Base-by-base conservation (phyloP, 169 alveolate species). In the Plasmodium relictum region DNA sequence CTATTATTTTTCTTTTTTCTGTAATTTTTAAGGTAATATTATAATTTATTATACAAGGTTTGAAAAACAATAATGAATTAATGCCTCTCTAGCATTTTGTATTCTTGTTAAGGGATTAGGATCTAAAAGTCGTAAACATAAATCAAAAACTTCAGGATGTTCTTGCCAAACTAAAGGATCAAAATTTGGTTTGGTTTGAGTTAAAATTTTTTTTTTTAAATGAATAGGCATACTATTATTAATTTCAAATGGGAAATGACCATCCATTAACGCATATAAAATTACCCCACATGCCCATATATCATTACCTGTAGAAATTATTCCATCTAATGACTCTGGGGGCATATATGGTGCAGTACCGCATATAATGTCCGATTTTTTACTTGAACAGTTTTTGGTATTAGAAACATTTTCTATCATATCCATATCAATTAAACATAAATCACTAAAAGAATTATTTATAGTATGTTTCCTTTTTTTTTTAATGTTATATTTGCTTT, bases 21-120 rank as follows among this genome's bases (percentile, higher is more conserved):
- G 12, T 31, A 31, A 31, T 31, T 31, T 31, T 31, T 31, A 31
- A 2, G 39, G 3, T 31, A 31, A 10, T 48, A 48, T 48, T 14
- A 1, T 14, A 10, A 48, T 48, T 12, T 44, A 37, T 42, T 76
- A 76, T 18, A 37, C 58, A 9, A 65, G n/a, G 16, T 68, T 72
- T 6, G 66, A 20, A 59, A 80, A 80, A 45, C 73, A 80, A 61
- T 56, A 80, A 80, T 94, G 96, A n/a, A 94, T 94, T 16, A 94
- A 69, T n/a, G 95, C 96, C 61, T 94, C 96, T 69, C 86, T 62
- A 9, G 95, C 96, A 24, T 93, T 80, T 31, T 92, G 66, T 37
- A 93, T 88, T 42, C 93, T 73, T n/a, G 78, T 73, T 44, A 39
- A 20, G 3, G 83, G 95, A 50, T 89, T 88, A 6, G 71, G 89